A percentile compares a stretch with the other conserved stretches of the same genome.
Evolutionary conservation across 768 basidiomycete species (phyloP).

Genomic region (Epithele typhae): DNA sequence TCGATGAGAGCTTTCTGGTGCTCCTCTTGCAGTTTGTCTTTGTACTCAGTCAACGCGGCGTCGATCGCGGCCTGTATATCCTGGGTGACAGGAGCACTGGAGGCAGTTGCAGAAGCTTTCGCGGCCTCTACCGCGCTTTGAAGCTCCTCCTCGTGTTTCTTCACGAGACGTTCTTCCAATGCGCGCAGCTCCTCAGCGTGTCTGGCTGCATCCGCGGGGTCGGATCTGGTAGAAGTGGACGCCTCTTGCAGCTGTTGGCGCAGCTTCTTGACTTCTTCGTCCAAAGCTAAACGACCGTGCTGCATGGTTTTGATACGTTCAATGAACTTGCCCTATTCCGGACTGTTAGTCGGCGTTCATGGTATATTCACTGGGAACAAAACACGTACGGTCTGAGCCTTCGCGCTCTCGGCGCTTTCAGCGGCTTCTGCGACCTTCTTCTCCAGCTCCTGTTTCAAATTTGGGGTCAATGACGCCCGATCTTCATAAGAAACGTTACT

Average conservation of each 20-base stretch:
- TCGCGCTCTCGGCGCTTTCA: conserved; percentile 21
- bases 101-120: conserved; percentile 29
- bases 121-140: conserved; percentile 50
- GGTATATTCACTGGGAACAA: neutral
- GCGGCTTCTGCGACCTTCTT: conserved; percentile 21
- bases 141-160: conserved; percentile 51
- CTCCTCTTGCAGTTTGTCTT: conserved; percentile 48
- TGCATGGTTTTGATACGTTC: conserved; percentile 47
- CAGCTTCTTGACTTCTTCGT: conserved; percentile 53
- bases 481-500: too few relatives aligned
- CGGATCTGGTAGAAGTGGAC: conserved; percentile 19
- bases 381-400: conserved; percentile 19
- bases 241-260: conserved; percentile 38
- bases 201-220: conserved; percentile 41
- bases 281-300: conserved; percentile 47
- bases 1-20: conserved; percentile 55
- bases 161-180: conserved; percentile 48
- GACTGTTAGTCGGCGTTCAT: neutral
- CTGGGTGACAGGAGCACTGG: conserved; percentile 17
- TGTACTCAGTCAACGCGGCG: conserved; percentile 40
- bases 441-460: conserved; percentile 18
- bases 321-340: conserved; percentile 57
- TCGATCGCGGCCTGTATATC: conserved; percentile 47
- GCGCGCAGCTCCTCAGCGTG: conserved; percentile 59
- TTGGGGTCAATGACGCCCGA: neutral